These are phyloP conservation scores for Podaxis sp. DNA, from an alignment of 768 basidiomycete genomes.

Conservation along the genomic window DNA sequence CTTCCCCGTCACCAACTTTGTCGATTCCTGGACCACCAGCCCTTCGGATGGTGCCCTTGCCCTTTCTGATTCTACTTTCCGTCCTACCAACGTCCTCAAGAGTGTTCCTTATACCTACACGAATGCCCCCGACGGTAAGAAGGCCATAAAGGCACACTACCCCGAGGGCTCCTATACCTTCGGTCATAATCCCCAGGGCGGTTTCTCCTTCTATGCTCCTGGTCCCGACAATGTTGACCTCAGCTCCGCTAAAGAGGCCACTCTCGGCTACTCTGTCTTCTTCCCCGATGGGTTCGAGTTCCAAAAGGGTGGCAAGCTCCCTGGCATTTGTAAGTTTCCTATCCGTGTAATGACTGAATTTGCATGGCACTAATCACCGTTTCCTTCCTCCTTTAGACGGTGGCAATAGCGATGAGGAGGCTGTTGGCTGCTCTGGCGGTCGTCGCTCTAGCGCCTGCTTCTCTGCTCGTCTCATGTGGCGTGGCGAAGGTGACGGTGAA, in stretches of 20 bases:
- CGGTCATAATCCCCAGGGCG: slow-evolving; percentile 45
- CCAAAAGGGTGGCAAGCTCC: slow-evolving; percentile 69
- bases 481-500: slow-evolving; percentile 57
- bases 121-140: slow-evolving; percentile 49
- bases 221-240: slow-evolving; percentile 47
- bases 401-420: slow-evolving; percentile 46
- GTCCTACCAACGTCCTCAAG: slow-evolving; percentile 35
- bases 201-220: slow-evolving; percentile 68
- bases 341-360: background rate
- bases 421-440: slow-evolving; percentile 64
- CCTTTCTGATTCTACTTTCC: slow-evolving; percentile 46
- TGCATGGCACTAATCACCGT: slow-evolving; percentile 9
- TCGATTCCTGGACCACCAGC: slow-evolving; percentile 46
- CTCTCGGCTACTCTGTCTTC: slow-evolving; percentile 59
- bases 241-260: slow-evolving; percentile 61
- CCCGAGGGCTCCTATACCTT: slow-evolving; percentile 58
- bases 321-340: slow-evolving; percentile 61
- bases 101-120: slow-evolving; percentile 41
- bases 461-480: slow-evolving; percentile 72
- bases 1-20: slow-evolving; percentile 39
- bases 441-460: slow-evolving; percentile 56
- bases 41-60: slow-evolving; percentile 33
- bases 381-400: slow-evolving; percentile 40
- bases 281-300: slow-evolving; percentile 64
- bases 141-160: slow-evolving; percentile 51